Base-by-base conservation (phyloP, 176 grass and related monocot species). In the Carex cristatella region DNA sequence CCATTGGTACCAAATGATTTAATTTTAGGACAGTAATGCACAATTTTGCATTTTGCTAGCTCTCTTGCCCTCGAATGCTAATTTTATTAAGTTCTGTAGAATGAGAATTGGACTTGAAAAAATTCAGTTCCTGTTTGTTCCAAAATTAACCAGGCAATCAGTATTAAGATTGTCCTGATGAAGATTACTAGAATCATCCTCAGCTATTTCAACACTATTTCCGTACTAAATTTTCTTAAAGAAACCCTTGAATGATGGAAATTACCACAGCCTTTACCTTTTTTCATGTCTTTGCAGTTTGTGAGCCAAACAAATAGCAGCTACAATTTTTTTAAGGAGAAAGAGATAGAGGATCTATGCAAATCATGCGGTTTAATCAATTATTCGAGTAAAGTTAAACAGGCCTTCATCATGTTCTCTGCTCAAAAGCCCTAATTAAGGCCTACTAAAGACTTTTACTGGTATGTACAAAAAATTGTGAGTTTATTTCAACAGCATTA, bases 331-430 rank as follows among this genome's bases (percentile, higher is more conserved):
- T 98, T 93, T 61, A 94, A 87, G 0, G 93, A 98, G 75, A 88
- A 92, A 69, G 95, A 94, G 90, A 89, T 98, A 15, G 84, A 94
- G 64, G 95, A 98, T 60, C 88, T 94, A 54, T 94, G 95, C 86
- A 93, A 49, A 81, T 93, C 92, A 2, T 98, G 95, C 16, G 95
- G 95, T 51, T 90, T 98, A 31, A 82, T 94, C 37, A 94, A 98
- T 66, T 98, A 94, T 54, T 87, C 80, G 65, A 91, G 89, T 58
- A 94, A 92, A 53, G 90, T 98, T 53, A 86, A 89, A 81, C 86
- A 86, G 80, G 70, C 95, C 8, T 98, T 98, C 76, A 98, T 98
- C 82, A 98, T 98, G 93, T 98, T 98, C 78, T 98, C 95, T 8
- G 91, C 92, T 48, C 91, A 94, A 69, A 98, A 98, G 77, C 89